Conservation (phyloP, 1,284 basidiomycete species). For the Naganishia liquefaciens region DNA sequence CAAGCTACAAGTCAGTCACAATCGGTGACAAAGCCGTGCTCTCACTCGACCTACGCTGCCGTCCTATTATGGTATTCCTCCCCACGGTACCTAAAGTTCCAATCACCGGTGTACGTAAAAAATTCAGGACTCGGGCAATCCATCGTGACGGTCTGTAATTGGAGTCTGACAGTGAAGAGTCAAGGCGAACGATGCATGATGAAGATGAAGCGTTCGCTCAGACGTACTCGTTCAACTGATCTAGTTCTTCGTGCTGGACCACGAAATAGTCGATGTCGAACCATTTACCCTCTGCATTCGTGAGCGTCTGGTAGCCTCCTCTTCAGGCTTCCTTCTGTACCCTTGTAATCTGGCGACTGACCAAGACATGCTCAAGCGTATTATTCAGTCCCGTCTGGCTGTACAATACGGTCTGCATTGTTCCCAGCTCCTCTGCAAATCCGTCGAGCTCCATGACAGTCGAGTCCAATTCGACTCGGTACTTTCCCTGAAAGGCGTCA, state of each 20-base stretch:
- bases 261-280: constrained; percentile 23
- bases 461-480: not conserved
- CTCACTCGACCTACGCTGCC: not conserved
- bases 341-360: not conserved
- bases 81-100: not conserved
- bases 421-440: not conserved
- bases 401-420: constrained; percentile 15
- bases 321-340: not conserved
- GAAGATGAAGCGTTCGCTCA: too few relatives aligned
- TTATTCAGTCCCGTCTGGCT: constrained; percentile 7
- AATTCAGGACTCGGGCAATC: not conserved
- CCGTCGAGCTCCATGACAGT: not conserved
- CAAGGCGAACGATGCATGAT: too few relatives aligned
- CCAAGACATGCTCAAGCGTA: constrained; percentile 7
- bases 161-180: not conserved
- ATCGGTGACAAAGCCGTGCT: not conserved
- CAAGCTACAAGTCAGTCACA: not conserved
- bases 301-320: not conserved
- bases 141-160: not conserved
- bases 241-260: constrained; percentile 10
- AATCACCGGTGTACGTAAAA: constrained; percentile 1
- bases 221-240: constrained; percentile 1
- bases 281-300: not conserved
- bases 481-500: not conserved
- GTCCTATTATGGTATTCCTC: constrained; percentile 3